Base-by-base conservation (phyloP, 768 basidiomycete genomes). In the Holtermanniella nyarrowii region DNA sequence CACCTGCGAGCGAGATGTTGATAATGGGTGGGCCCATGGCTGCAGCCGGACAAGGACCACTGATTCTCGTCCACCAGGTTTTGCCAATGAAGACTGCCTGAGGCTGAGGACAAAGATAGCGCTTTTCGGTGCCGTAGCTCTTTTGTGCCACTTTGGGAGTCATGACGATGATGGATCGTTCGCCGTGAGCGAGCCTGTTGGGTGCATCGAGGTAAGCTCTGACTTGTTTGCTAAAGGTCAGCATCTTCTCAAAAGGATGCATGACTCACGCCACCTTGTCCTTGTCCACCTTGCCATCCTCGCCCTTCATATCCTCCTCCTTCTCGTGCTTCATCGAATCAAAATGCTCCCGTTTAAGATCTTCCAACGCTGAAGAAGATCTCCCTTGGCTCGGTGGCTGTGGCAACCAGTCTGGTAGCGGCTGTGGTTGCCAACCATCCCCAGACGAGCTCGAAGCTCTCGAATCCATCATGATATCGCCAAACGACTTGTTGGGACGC, bases 91-190 rank as follows among this genome's bases (percentile, higher is more conserved):
- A 80, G 65, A 88, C 84, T 44, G 89, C 90, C 26, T 88, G 90
- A 7, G 90, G 90, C 49, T 86, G 91, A 5, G 87, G 89, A 68
- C 88, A 93, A 27, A 91, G 78, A 78, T 91, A 93, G 42, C 91
- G 79, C 72, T 95, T 95, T 72, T 96, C 91, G 16, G 85, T 89
- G 31, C 90, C 91, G 68, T 96, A 97, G 7, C 87, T 89, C 68
- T 96, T 93, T 76, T 97, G 93, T 2, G 88, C 93, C 25, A 96
- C 90, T 66, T 86, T 89, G 68, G 86, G 88, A n/a, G 88, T 91
- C 86, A 95, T 90, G 62, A 97, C 85, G 55, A 96, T 85, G 54
- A 97, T 81, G 3, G 89, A 88, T 44, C 89, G 82, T 70, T 96
- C 93, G 46, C 93, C 93, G 61, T 85, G 85, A 1, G 85, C 85